A percentile compares a stretch with the other conserved stretches of the same genome.
These are phyloP conservation scores for Pestalotiopsis sp. DNA, from an alignment of 2,329 filamentous ascomycete genomes.

Conservation along the genomic window DNA sequence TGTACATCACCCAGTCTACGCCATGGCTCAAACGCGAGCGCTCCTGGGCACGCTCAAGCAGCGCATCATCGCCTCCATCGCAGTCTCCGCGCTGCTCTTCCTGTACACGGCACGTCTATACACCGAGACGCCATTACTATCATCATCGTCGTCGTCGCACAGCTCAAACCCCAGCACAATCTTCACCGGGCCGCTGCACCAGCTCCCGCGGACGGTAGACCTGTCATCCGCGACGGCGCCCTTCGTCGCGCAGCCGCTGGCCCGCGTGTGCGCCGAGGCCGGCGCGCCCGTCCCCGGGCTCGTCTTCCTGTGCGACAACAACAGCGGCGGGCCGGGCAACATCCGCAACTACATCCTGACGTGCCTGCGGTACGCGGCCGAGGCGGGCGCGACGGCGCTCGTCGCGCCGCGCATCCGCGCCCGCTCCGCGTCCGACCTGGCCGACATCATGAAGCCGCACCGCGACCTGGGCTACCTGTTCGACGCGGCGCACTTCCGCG, in stretches of 20 bases:
- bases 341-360: constrained; percentile 54
- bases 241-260: constrained; percentile 47
- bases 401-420: constrained; percentile 46
- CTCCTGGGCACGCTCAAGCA: neutral
- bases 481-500: constrained; percentile 43
- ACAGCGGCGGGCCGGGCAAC: constrained; percentile 53
- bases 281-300: constrained; percentile 38
- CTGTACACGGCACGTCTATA: neutral
- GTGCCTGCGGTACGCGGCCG: constrained; percentile 51
- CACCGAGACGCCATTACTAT: neutral
- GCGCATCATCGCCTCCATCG: neutral
- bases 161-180: neutral
- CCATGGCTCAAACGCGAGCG: neutral
- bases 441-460: constrained; percentile 33
- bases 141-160: neutral
- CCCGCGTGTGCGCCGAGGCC: constrained; percentile 44
- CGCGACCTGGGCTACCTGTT: constrained; percentile 47
- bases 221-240: constrained; percentile 40
- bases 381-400: constrained; percentile 46
- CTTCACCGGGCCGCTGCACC: neutral
- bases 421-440: constrained; percentile 38
- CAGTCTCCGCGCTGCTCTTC: neutral
- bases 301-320: constrained; percentile 51
- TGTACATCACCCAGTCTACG: neutral
- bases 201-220: constrained; percentile 22